A percentile compares a stretch with the other conserved stretches of the same genome.
Conservation (phyloP, 192 early-diverging fungal genomes). For the Coemansia sp. region DNA sequence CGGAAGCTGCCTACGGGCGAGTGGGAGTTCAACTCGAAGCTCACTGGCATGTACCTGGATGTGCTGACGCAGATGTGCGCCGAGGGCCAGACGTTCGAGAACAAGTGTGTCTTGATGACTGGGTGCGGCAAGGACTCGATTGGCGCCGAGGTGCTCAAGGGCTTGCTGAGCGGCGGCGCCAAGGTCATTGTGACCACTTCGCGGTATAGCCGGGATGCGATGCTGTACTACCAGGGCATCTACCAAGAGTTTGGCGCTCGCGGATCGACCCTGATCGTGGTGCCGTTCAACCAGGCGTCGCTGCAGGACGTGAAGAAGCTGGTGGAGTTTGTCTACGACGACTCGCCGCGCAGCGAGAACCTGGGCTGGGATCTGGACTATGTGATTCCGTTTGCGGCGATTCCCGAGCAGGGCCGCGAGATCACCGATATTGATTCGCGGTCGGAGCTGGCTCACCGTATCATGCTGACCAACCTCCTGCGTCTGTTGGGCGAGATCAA, state of each 20-base stretch:
- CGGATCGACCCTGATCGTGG: constrained; percentile 79
- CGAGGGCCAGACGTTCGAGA: constrained; percentile 79
- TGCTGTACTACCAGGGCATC: constrained; percentile 87
- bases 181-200: constrained; percentile 82
- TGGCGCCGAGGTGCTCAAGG: constrained; percentile 86
- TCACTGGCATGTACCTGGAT: constrained; percentile 78
- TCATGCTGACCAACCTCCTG: constrained; percentile 92
- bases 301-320: constrained; percentile 78
- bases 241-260: constrained; percentile 86
- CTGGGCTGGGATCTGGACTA: constrained; percentile 92
- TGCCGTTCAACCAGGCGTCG: constrained; percentile 94
- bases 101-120: constrained; percentile 81
- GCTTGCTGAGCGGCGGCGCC: constrained; percentile 76
- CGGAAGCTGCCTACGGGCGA: constrained; percentile 60
- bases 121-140: constrained; percentile 91
- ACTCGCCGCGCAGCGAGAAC: constrained; percentile 57
- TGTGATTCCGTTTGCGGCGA: constrained; percentile 93
- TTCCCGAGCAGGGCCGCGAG: constrained; percentile 84
- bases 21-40: constrained; percentile 75
- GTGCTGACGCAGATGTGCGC: constrained; percentile 72
- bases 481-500: constrained; percentile 85
- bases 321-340: constrained; percentile 83
- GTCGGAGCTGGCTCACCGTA: constrained; percentile 89
- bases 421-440: constrained; percentile 81
- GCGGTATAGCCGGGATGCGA: constrained; percentile 76